Percentiles rank a stretch among this genome's conserved stretches.
Conservation (phyloP, 129 eudicot species). For the Pseudognaphalium luteoalbum region DNA sequence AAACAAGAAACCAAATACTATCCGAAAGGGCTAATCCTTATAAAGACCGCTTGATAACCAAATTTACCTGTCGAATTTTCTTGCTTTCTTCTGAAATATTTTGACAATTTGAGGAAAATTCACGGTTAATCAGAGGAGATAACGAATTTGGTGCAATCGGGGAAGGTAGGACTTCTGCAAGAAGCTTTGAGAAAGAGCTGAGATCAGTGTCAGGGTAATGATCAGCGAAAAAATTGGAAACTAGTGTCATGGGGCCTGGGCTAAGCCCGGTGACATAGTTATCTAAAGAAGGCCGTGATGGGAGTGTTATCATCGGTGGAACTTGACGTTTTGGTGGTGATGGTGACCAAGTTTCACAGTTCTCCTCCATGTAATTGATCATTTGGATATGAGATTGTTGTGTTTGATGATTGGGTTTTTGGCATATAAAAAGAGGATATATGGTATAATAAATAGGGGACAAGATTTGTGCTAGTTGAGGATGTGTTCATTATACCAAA, state of each 20-base stretch:
- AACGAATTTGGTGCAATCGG: neutral
- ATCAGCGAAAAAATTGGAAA: slow-evolving; percentile 36
- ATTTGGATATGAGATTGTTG: slow-evolving; percentile 8
- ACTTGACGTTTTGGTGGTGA: slow-evolving; percentile 1
- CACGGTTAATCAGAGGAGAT: slow-evolving; percentile 1
- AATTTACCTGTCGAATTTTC: neutral
- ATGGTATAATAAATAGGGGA: neutral
- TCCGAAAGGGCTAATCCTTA: neutral
- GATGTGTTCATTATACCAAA: neutral
- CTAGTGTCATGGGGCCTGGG: slow-evolving; percentile 42
- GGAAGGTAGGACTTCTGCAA: slow-evolving; percentile 17
- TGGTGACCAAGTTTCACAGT: neutral
- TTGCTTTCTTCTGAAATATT: neutral
- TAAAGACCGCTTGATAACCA: neutral
- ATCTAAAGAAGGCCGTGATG: slow-evolving; percentile 19
- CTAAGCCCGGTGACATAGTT: slow-evolving; percentile 15
- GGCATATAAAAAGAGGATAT: slow-evolving; percentile 5
- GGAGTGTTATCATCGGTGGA: slow-evolving; percentile 29
- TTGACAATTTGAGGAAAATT: neutral
- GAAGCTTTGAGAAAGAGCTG: slow-evolving; percentile 23
- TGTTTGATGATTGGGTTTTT: slow-evolving; percentile 8
- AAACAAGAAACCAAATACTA: neutral
- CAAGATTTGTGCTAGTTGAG: slow-evolving; percentile 6
- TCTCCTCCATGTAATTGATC: neutral
- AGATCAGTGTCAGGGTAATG: slow-evolving; percentile 29